Conservation (phyloP, 2,329 filamentous ascomycete genomes). For the Capronia coronata region DNA sequence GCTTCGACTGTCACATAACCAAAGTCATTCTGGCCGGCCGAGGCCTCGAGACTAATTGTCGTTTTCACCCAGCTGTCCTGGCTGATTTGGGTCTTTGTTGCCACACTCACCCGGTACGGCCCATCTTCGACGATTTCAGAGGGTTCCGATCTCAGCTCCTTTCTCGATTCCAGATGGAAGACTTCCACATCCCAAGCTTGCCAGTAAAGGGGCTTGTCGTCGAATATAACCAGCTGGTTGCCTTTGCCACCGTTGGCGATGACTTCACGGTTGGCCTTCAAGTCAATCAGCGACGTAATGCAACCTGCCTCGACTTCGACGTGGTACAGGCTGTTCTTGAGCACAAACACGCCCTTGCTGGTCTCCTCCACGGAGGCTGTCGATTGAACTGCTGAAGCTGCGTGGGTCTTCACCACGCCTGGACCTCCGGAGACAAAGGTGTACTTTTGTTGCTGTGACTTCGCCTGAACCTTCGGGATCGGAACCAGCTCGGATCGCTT, state of each 20-base stretch:
- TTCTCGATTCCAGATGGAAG: slow-evolving; percentile 80
- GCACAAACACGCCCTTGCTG: slow-evolving; percentile 60
- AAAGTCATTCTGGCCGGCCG: slow-evolving; percentile 53
- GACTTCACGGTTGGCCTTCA: slow-evolving; percentile 65
- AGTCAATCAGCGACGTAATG: slow-evolving; percentile 80
- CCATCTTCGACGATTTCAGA: slow-evolving; percentile 66
- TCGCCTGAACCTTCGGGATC: slow-evolving; percentile 42
- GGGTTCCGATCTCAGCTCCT: slow-evolving; percentile 62
- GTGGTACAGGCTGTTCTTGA: slow-evolving; percentile 70
- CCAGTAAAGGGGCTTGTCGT: slow-evolving; percentile 96
- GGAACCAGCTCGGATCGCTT: slow-evolving; percentile 66
- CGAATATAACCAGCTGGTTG: slow-evolving; percentile 89
- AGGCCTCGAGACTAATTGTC: slow-evolving; percentile 70
- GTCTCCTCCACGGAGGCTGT: slow-evolving; percentile 47
- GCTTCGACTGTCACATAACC: slow-evolving; percentile 71
- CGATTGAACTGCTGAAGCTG: slow-evolving; percentile 25
- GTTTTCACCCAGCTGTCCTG: slow-evolving; percentile 79
- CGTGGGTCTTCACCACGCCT: slow-evolving; percentile 38
- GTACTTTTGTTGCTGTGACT: slow-evolving; percentile 32
- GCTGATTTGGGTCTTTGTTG: slow-evolving; percentile 81
- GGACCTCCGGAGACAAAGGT: slow-evolving; percentile 44
- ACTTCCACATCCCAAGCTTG: slow-evolving; percentile 98
- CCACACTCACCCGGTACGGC: slow-evolving; percentile 69
- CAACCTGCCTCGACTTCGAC: slow-evolving; percentile 67
- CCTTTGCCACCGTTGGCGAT: slow-evolving; percentile 67